Evolutionary conservation across 2,329 filamentous ascomycete genomes (phyloP).

Genomic region (Microcyclospora tardicrescens): DNA sequence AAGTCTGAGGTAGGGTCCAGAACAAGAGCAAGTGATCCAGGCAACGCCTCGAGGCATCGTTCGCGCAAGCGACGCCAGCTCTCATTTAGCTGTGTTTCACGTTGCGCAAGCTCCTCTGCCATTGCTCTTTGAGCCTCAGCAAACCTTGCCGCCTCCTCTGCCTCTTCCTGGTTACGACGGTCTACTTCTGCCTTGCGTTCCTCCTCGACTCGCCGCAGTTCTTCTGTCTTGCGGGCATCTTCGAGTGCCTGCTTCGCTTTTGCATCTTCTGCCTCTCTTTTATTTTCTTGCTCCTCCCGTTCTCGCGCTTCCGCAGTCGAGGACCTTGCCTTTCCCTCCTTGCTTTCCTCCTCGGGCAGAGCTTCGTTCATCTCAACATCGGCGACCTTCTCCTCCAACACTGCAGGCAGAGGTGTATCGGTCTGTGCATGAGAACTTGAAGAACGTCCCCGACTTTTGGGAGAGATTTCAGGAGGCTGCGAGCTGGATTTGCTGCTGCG

Average conservation of each 20-base stretch:
- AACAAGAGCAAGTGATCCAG: constrained; percentile 9
- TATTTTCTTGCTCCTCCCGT: constrained; percentile 7
- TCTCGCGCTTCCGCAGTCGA: constrained; percentile 11
- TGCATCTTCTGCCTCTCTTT: constrained; percentile 4
- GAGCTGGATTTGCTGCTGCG: neutral
- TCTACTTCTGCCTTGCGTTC: constrained; percentile 8
- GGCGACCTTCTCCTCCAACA: constrained; percentile 4
- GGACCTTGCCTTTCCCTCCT: constrained; percentile 12
- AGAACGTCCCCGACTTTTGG: neutral
- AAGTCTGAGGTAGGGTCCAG: constrained; percentile 11
- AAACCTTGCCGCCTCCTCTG: constrained; percentile 5
- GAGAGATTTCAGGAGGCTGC: neutral
- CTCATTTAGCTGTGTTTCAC: constrained; percentile 8
- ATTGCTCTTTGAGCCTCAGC: constrained; percentile 15
- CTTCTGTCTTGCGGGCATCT: constrained; percentile 8
- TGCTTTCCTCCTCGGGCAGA: constrained; percentile 6
- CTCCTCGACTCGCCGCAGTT: constrained; percentile 5
- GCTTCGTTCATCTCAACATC: constrained; percentile 8
- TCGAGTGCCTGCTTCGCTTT: constrained; percentile 5
- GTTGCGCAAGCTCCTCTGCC: constrained; percentile 11
- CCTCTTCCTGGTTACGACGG: constrained; percentile 8
- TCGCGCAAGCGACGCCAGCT: constrained; percentile 7
- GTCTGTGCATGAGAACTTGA: neutral
- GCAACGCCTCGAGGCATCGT: constrained; percentile 14
- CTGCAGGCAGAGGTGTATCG: neutral